Conservation (phyloP, 106 monocot genomes). For the Dendrobium officinale region DNA sequence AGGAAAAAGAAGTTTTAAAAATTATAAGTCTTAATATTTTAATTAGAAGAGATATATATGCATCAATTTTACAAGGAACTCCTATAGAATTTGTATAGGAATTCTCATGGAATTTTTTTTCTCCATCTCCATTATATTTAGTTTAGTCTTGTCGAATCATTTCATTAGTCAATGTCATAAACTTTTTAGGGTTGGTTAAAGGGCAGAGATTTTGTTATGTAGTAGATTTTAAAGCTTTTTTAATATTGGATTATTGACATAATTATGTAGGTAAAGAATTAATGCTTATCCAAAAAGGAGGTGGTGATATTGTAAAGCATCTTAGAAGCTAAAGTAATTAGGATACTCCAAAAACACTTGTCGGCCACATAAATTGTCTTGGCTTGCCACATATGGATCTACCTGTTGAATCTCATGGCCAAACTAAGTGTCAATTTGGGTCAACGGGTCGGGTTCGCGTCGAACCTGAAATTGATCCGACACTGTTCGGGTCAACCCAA, state of each 20-base stretch:
- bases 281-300: background rate
- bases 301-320: background rate
- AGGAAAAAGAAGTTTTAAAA: no score
- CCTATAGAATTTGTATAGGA: no score
- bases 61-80: no score
- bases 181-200: slow-evolving; percentile 4
- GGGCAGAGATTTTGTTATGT: background rate
- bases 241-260: background rate
- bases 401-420: background rate
- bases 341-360: background rate
- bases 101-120: no score
- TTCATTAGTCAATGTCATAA: background rate
- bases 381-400: no score
- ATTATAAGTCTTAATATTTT: no score
- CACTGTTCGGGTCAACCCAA: no score
- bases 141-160: background rate
- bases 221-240: background rate
- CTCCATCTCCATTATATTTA: no score
- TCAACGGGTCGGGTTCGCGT: no score
- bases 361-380: slow-evolving; percentile 1
- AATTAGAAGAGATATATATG: no score
- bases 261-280: background rate
- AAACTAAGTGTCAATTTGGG: no score
- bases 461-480: no score
- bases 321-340: background rate